Evolutionary conservation across 441 rosid genomes (phyloP), one percentile per base, ranked within the genome.

Genomic region (Populus hybrid): DNA sequence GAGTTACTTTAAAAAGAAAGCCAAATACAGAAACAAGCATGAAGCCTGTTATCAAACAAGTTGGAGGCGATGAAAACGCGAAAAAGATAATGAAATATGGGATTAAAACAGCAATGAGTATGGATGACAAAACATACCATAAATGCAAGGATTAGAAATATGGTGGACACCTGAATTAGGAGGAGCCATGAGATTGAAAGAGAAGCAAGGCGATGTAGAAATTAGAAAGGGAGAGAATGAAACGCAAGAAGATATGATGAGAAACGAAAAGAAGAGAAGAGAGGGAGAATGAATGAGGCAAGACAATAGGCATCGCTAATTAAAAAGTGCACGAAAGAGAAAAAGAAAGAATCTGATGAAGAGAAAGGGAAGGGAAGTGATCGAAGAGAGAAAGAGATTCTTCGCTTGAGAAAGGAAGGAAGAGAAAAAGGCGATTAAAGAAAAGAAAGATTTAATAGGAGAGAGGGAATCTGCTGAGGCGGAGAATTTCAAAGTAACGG

Each of bases 401-500:
- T 93, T 92, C 86, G 93, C 99, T 92, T 95, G 93, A 80, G 90
- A 93, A 93, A 89, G 89, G 83, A 88, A 83, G 79, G 83, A 82
- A 85, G 66, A 72, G 87, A 81, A 82, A 87, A 82, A 76, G 85
- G 77, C 61, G 68, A 59, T 68, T 28, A 20, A 11, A 78, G 71
- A 75, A 72, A 40, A 65, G 46, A 32, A 72, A 34, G 67, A 11
- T 66, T 72, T 65, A 32, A 36, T 61, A 40, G 42, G 3, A 3
- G 30, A 21, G 76, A 68, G 72, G 67, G 81, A 82, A 85, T 86
- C 86, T 84, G 88, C 85, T 87, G 89, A 87, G 86, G 81, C 76
- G 84, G 87, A 83, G 87, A 82, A 81, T 79, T 75, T 42, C 79
- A 79, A 84, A 87, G 85, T 79, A 80, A 84, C 86, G 84, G 83